phyloP scores from a whole-genome alignment of 164 flowering plant species.

The Chimonanthus praecox region DNA sequence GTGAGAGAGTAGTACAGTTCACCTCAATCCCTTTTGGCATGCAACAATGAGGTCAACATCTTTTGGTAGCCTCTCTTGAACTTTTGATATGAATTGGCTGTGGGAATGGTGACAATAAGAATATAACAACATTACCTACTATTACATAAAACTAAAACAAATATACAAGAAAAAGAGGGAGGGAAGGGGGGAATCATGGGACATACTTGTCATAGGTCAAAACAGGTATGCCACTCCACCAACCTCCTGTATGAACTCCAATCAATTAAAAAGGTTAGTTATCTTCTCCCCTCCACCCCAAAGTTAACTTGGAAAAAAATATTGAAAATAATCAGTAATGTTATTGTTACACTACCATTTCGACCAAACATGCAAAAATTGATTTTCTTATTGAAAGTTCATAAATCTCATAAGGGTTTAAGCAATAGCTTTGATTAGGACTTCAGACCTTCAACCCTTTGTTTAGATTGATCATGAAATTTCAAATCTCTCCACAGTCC shows the following conservation, averaged over 20 bases:
- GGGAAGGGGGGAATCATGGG: not conserved
- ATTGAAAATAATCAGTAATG: not conserved
- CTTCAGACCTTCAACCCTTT: too few relatives aligned
- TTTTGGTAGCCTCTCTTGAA: slow-evolving; percentile 59
- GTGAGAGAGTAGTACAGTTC: slow-evolving; percentile 1
- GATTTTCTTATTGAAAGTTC: too few relatives aligned
- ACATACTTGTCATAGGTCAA: slow-evolving; percentile 62
- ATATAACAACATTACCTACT: not conserved
- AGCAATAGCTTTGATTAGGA: too few relatives aligned
- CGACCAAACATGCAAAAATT: too few relatives aligned
- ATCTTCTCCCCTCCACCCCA: not conserved
- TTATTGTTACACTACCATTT: too few relatives aligned
- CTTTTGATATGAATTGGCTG: slow-evolving; percentile 75
- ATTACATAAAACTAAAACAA: not conserved
- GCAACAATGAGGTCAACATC: slow-evolving; percentile 86
- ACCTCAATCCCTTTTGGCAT: slow-evolving; percentile 98
- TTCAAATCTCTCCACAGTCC: too few relatives aligned
- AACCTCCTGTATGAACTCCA: slow-evolving; percentile 60
- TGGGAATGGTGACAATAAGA: slow-evolving; percentile 2
- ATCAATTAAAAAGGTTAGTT: not conserved
- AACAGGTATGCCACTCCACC: slow-evolving; percentile 97
- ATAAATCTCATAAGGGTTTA: too few relatives aligned
- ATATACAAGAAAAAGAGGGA: not conserved
- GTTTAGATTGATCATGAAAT: too few relatives aligned
- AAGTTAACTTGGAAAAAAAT: not conserved